phyloP scores from a whole-genome alignment of 768 basidiomycete species.

The Glaciozyma martinii region DNA sequence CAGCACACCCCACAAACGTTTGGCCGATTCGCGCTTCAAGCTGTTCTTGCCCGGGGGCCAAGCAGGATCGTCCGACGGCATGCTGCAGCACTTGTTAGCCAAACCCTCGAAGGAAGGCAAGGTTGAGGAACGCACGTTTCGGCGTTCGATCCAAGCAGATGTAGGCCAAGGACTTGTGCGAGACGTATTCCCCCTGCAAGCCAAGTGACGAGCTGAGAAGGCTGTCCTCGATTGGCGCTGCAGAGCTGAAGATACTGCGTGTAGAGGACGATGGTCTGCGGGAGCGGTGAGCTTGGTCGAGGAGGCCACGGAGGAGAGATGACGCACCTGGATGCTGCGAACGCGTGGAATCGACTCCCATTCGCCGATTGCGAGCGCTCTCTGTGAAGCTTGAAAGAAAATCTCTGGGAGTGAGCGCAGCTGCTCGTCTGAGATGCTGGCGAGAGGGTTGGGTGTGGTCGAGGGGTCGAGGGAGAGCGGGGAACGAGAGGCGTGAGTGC shows the following conservation, averaged over 20 bases:
- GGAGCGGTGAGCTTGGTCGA: not conserved
- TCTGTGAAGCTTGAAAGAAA: slow-evolving; percentile 21
- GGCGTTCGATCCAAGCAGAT: slow-evolving; percentile 24
- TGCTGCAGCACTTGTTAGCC: not conserved
- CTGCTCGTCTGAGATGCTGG: slow-evolving; percentile 9
- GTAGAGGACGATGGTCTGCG: slow-evolving; percentile 28
- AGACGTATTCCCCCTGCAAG: slow-evolving; percentile 24
- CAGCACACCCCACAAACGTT: slow-evolving; percentile 24
- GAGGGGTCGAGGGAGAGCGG: slow-evolving; percentile 17
- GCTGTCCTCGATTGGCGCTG: slow-evolving; percentile 25
- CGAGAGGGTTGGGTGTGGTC: slow-evolving; percentile 7
- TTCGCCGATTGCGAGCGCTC: slow-evolving; percentile 23
- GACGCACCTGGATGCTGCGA: slow-evolving; percentile 26
- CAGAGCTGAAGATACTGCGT: slow-evolving; percentile 32
- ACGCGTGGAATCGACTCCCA: slow-evolving; percentile 24
- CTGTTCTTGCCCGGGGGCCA: slow-evolving; percentile 27
- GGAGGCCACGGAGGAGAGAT: not conserved
- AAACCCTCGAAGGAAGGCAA: fast-evolving
- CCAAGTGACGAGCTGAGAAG: slow-evolving; percentile 23
- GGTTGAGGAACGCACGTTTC: slow-evolving; percentile 15
- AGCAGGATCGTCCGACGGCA: slow-evolving; percentile 29
- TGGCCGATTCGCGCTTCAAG: slow-evolving; percentile 29
- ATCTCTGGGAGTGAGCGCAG: slow-evolving; percentile 10
- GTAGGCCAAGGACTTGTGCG: slow-evolving; percentile 21
- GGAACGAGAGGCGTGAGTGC: slow-evolving; percentile 22